A percentile compares a stretch with the other conserved stretches of the same genome.
Conservation (phyloP, 345 rosid genomes). For the Moringa oleifera region DNA sequence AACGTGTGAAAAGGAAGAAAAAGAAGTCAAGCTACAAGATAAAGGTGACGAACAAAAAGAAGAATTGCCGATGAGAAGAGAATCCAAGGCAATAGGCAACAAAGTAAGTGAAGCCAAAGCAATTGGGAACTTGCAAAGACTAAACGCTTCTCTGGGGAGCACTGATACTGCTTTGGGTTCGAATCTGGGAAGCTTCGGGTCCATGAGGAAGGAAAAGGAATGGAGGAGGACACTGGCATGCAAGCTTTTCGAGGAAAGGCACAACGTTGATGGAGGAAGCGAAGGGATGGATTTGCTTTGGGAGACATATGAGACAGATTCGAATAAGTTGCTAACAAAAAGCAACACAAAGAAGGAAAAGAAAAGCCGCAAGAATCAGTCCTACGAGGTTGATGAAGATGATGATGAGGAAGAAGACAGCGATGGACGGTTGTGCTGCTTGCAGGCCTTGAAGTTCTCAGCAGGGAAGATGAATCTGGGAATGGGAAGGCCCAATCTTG, state of each 20-base stretch:
- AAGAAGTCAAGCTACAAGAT: slow-evolving; percentile 39
- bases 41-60: slow-evolving; percentile 16
- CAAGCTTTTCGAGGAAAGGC: slow-evolving; percentile 89
- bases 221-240: slow-evolving; percentile 97
- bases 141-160: slow-evolving; percentile 4
- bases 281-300: slow-evolving; percentile 93
- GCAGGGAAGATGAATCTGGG: slow-evolving; percentile 91
- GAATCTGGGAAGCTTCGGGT: slow-evolving; percentile 53
- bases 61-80: slow-evolving; percentile 27
- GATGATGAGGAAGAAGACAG: slow-evolving; percentile 51
- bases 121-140: slow-evolving; percentile 13
- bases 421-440: slow-evolving; percentile 67
- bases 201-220: slow-evolving; percentile 86
- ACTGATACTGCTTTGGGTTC: slow-evolving; percentile 10
- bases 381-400: slow-evolving; percentile 27
- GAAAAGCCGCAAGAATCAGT: slow-evolving; percentile 18
- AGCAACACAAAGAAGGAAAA: slow-evolving; percentile 30
- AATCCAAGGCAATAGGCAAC: slow-evolving; percentile 39
- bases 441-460: slow-evolving; percentile 85
- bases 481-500: slow-evolving; percentile 74
- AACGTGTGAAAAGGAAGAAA: slow-evolving; percentile 25
- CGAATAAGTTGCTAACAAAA: slow-evolving; percentile 26
- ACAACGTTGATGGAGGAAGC: slow-evolving; percentile 34
- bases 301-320: slow-evolving; percentile 75
- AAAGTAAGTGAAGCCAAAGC: slow-evolving; percentile 17